Evolutionary conservation across 768 basidiomycete species (phyloP), one percentile per base, ranked within the genome.

Genomic region (Serpula lacrymans): DNA sequence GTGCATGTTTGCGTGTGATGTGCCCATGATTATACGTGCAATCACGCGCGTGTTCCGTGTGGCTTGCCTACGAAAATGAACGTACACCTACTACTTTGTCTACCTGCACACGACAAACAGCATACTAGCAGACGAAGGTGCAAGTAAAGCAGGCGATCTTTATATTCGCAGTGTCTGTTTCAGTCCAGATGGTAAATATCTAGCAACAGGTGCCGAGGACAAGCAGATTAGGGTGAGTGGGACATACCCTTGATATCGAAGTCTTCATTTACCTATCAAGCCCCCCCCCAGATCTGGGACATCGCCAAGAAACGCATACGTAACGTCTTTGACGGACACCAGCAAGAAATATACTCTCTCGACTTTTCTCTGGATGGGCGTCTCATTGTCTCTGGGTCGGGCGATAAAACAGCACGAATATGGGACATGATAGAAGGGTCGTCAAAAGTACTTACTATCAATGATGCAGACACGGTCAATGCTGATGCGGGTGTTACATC

Each of bases 331-430:
- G 82, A 87, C 48, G 93, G 93, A 4, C 93, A 96, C 65, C 80
- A 81, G 53, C 87, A 91, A 56, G 93, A 95, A 55, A 92, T 96
- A 54, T 95, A 95, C 64, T 90, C 91, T 1, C 82, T 96, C 48
- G 90, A 88, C 61, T 95, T 93, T 64, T 88, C 89, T 2, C 64
- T 72, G n/a, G 88, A 93, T 51, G 92, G 93, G 6, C 73, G 81
- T 4, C 74, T 86, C 50, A 84, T 95, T 49, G 88, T 93, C 8
- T 92, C 89, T 3, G 93, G 92, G 12, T 92, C 88, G 0, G 91
- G 92, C 3, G 78, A 79, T 58, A 74, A 73, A 33, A 69, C 84
- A 53, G 80, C 85, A 32, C 77, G 85, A 45, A 77, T 87, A 35
- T 87, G 84, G 84, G 84, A 87, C 54, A 78, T 64, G 55, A 16